phyloP scores from a whole-genome alignment of 306 rosid genomes.

The Medicago lupulina region DNA sequence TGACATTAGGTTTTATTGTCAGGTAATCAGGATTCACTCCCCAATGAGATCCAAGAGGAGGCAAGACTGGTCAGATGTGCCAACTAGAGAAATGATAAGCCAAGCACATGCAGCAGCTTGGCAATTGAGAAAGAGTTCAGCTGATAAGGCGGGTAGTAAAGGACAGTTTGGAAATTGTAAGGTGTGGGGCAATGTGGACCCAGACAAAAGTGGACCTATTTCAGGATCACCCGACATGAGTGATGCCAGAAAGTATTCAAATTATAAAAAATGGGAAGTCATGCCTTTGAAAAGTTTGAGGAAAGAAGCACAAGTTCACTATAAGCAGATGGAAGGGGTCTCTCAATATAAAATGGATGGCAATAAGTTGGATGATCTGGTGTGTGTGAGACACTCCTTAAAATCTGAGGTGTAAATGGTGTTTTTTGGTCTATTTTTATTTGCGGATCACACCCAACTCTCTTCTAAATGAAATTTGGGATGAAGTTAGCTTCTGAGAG shows the following conservation, averaged over 20 bases:
- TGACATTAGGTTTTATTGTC: constrained; percentile 44
- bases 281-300: constrained; percentile 80
- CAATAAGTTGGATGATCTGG: constrained; percentile 92
- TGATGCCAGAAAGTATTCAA: constrained; percentile 69
- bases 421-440: constrained; percentile 32
- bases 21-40: constrained; percentile 95
- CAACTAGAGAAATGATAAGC: constrained; percentile 64
- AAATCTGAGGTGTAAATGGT: constrained; percentile 52
- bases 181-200: constrained; percentile 82
- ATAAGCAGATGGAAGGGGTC: constrained; percentile 80
- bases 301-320: constrained; percentile 77
- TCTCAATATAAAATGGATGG: constrained; percentile 96
- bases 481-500: constrained; percentile 40
- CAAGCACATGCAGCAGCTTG: constrained; percentile 88
- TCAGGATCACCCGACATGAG: constrained; percentile 95
- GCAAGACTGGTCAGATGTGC: constrained; percentile 94
- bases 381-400: constrained; percentile 83
- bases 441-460: constrained; percentile 23
- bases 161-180: constrained; percentile 93
- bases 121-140: constrained; percentile 59
- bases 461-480: constrained; percentile 33
- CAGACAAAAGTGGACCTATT: constrained; percentile 68
- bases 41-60: constrained; percentile 91
- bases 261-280: constrained; percentile 89
- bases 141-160: constrained; percentile 56